Percentiles rank a stretch among this genome's conserved stretches.
These are phyloP conservation scores for Aspergillus tanneri DNA, from an alignment of 2,329 filamentous ascomycete genomes.

Conservation along the genomic window DNA sequence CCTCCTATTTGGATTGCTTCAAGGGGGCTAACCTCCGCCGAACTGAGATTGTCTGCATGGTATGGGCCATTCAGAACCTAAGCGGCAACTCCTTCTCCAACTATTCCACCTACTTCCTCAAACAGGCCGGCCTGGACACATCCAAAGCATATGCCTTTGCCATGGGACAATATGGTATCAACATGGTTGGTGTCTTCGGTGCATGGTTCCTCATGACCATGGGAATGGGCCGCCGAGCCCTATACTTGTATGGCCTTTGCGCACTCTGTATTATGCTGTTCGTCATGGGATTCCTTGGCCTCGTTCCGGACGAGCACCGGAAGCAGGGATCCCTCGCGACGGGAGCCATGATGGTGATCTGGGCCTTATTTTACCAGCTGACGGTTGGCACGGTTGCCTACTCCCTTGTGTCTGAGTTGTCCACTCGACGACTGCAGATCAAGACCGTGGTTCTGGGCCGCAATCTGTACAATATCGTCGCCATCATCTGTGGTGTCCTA, in stretches of 20 bases:
- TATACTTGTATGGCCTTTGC: conserved; percentile 74
- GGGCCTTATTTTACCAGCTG: conserved; percentile 80
- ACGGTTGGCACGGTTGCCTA: conserved; percentile 89
- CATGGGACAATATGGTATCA: conserved; percentile 61
- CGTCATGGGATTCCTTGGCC: conserved; percentile 78
- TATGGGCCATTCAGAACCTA: conserved; percentile 65
- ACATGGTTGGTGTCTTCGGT: conserved; percentile 77
- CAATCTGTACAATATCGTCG: conserved; percentile 76
- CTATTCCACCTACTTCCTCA: conserved; percentile 61
- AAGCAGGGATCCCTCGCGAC: conserved; percentile 69
- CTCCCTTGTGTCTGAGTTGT: conserved; percentile 81
- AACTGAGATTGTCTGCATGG: conserved; percentile 69
- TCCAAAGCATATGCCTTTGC: conserved; percentile 56
- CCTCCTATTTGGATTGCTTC: conserved; percentile 81
- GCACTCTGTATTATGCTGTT: conserved; percentile 74
- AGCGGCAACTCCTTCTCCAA: conserved; percentile 64
- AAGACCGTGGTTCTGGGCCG: conserved; percentile 88
- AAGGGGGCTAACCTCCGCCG: conserved; percentile 72
- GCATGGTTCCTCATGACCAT: conserved; percentile 77
- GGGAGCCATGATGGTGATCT: conserved; percentile 79
- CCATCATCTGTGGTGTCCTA: conserved; percentile 75
- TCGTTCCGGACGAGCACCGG: conserved; percentile 63
- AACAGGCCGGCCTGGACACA: conserved; percentile 55
- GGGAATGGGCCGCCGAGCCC: conserved; percentile 70
- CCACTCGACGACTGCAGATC: conserved; percentile 78